Percentiles rank a stretch among this genome's conserved stretches.
phyloP scores from a whole-genome alignment of 2,329 filamentous ascomycete genomes.

The Colletotrichum sp. region DNA sequence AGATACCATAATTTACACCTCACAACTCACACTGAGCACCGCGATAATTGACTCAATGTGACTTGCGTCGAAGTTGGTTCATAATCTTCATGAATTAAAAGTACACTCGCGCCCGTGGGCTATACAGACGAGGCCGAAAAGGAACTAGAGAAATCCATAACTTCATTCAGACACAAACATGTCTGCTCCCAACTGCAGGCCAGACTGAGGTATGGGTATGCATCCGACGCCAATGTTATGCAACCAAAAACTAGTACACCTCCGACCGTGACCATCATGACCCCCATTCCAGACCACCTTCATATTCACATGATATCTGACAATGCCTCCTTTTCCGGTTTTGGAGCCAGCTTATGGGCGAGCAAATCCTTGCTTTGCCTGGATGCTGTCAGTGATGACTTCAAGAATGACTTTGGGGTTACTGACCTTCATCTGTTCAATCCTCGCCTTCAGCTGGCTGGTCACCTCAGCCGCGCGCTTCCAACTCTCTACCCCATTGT shows the following conservation, averaged over 20 bases:
- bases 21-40: neutral
- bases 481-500: conserved; percentile 83
- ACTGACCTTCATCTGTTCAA: conserved; percentile 94
- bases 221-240: conserved; percentile 38
- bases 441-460: conserved; percentile 94
- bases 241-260: conserved; percentile 21
- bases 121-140: conserved; percentile 10
- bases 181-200: conserved; percentile 32
- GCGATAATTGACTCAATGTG: neutral
- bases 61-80: neutral
- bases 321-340: neutral
- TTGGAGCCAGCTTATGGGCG: conserved; percentile 25
- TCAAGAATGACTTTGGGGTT: neutral
- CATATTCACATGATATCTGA: conserved; percentile 12
- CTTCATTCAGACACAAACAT: conserved; percentile 32
- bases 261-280: conserved; percentile 7
- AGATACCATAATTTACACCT: neutral
- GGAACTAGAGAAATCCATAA: conserved; percentile 14
- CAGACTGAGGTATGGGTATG: conserved; percentile 30
- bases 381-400: neutral
- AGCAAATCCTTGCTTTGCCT: conserved; percentile 56
- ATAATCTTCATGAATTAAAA: conserved; percentile 15
- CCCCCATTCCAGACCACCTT: neutral
- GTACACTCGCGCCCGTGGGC: conserved; percentile 5
- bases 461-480: conserved; percentile 96